Base-by-base conservation (phyloP, 2,329 filamentous ascomycete genomes). In the Leptographium galeiforme region DNA sequence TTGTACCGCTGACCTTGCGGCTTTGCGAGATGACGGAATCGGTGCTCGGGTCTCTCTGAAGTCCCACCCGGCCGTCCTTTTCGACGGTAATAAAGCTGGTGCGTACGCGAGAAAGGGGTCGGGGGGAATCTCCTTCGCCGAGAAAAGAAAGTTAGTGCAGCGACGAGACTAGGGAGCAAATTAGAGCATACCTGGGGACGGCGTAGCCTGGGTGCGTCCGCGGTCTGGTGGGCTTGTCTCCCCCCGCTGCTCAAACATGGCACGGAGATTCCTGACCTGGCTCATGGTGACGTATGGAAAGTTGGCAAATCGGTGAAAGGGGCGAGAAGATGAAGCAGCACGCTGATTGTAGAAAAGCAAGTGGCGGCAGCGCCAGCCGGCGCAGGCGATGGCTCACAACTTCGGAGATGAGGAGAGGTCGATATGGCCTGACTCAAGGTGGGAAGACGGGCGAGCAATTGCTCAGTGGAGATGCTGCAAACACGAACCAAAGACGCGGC, bases 181-280 rank as follows among this genome's bases (percentile, higher is more conserved):
- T 4, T 44, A 43, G 57, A 57, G 57, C 70, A 67, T 68, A 78
- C 74, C 65, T 59, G 58, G 65, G 56, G 69, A 68, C 57, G 65
- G 68, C 57, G 68, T 68, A 57, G 75, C 79, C 52, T 84, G 84
- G 55, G 82, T 85, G 66, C 85, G 76, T 57, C 85, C 85, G 71
- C 85, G 76, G 58, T 85, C 83, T 16, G 82, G 80, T 59, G 81
- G 77, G 61, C 78, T 83, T 55, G 74, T 72, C 60, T 80, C 78
- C 65, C 76, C 79, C 68, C 81, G 86, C 65, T 81, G 80, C 73
- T 90, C 86, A 66, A 89, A 89, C 77, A 87, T 88, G 63, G 86
- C 86, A 62, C 84, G 77, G 60, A 90, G 79, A 70, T 86, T 87
- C 70, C 76, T 83, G 63, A 87, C 84, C 63, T 78, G 81, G 64